Evolutionary conservation across 352 stramenopile genomes (phyloP).

Genomic region (Pythium phragmiticola): DNA sequence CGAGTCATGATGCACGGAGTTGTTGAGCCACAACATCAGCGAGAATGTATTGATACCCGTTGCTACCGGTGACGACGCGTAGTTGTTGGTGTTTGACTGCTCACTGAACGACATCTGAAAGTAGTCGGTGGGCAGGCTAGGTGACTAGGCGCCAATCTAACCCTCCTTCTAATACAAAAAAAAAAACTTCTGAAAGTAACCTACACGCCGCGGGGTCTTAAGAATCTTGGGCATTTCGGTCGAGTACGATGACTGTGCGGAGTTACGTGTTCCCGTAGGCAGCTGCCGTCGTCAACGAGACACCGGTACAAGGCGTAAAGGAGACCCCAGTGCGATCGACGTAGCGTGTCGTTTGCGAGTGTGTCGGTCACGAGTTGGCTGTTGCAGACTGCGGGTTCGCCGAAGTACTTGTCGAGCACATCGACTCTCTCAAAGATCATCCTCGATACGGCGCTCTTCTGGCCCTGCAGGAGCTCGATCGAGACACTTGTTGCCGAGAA

Average conservation of each 20-base stretch:
- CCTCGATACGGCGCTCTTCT: neutral
- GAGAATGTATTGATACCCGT: neutral
- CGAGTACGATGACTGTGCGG: neutral
- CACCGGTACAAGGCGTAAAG: conserved; percentile 3
- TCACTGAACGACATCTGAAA: conserved; percentile 12
- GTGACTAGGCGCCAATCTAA: too few species aligned
- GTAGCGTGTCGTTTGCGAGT: conserved; percentile 5
- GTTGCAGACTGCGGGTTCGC: neutral
- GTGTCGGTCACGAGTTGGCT: conserved; percentile 6
- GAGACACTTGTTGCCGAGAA: neutral
- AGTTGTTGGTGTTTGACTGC: conserved; percentile 26
- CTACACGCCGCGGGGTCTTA: conserved; percentile 7
- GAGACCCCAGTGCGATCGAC: conserved; percentile 1
- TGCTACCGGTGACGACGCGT: neutral
- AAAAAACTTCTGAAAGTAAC: conserved; percentile 15
- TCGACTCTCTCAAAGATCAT: neutral
- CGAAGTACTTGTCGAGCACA: conserved; percentile 1
- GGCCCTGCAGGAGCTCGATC: conserved; percentile 5
- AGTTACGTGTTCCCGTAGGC: conserved; percentile 18
- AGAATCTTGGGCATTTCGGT: neutral
- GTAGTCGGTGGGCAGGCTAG: too few species aligned
- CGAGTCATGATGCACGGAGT: conserved; percentile 33
- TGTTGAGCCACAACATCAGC: conserved; percentile 22
- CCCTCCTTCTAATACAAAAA: too few species aligned
- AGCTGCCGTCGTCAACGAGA: neutral